Evolutionary conservation across 2,329 filamentous ascomycete species (phyloP), one percentile per base, ranked within the genome.

Genomic region (Dactylellina haptotyla): DNA sequence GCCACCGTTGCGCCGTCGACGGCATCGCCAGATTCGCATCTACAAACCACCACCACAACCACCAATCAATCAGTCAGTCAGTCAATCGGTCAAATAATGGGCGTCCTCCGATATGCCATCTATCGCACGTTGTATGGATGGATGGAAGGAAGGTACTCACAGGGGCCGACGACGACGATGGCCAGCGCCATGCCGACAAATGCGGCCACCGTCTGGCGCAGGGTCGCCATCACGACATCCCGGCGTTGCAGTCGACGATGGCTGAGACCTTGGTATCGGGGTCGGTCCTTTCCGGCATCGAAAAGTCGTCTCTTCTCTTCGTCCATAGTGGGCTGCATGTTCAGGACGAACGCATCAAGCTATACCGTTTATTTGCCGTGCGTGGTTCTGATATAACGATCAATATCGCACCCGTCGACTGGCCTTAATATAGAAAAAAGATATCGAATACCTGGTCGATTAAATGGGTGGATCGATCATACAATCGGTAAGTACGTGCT

Each of bases 111-210:
- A n/a, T 45, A 20, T 45, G n/a, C 41, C 8, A 8, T 5, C 41
- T 48, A 28, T 28, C 14, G 28, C n/a, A n/a, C n/a, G n/a, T n/a
- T n/a, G n/a, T 28, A 39, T n/a, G 18, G 6, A 41, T 50, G n/a
- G 26, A 50, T 30, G n/a, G 26, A 10, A 26, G 9, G 34, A 25
- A 39, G 5, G 30, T 10, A 41, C 58, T 30, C 25, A 63, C 58
- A n/a, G 6, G 23, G 23, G 6, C 37, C 48, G 25, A 54, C 41
- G 30, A 41, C 10, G 25, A 56, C 3, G 30, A 64, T 4, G 1
- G 59, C 59, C 4, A 64, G 45, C 10, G 28, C 23, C 25, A 64
- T 1, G 3, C 59, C 59, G 37, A 56, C 34, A 56, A 64, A 64
- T 6, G 59, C 39, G 3, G 32, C 59, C n/a, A 64, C 5, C n/a